Base-by-base conservation (phyloP, 345 rosid genomes). In the Pistacia integerrima region DNA sequence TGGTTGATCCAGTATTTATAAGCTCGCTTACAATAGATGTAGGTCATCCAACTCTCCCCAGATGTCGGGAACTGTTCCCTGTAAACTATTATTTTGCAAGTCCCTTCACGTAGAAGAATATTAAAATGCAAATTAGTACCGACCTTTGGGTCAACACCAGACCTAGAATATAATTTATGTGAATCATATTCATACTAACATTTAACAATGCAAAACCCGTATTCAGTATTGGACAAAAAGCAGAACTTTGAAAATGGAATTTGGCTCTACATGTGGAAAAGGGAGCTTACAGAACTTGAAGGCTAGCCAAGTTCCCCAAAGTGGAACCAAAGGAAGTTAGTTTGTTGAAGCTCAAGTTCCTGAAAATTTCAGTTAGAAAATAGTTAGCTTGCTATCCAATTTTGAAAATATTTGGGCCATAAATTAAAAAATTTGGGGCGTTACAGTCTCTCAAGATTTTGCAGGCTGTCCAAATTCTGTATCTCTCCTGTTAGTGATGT, bases 341-440 rank as follows among this genome's bases (percentile, higher is more conserved):
- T 66, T 81, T 82, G 74, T 94, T 94, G 88, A 91, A 93, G 81
- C 98, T 94, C 86, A 94, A 82, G 76, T 93, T 91, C 91, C 98
- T 94, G 88, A 64, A 81, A 74, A 69, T 20, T 77, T 59, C 67
- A 41, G 70, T 30, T 61, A 2, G 70, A 28, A 55, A 22, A 59
- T 71, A 46, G 76, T 54, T 74, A 52, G 46, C 36, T 30, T 74
- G 49, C 68, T 62, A 63, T 56, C 35, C 28, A 51, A 11, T 67
- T 76, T 30, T 67, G 33, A 74, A 17, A 52, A 65, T 57, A 57
- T 4, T 46, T 33, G 35, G 36, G 64, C 51, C 3, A 3, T 66
- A 70, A 52, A 41, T 41, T 7, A 41, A 4, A 25, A 67, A 44
- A 74, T 12, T 33, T 66, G 48, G 73, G 70, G 74, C 74, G 78